Conservation (phyloP, 2,329 filamentous ascomycete genomes). For the Penicillium sp. region DNA sequence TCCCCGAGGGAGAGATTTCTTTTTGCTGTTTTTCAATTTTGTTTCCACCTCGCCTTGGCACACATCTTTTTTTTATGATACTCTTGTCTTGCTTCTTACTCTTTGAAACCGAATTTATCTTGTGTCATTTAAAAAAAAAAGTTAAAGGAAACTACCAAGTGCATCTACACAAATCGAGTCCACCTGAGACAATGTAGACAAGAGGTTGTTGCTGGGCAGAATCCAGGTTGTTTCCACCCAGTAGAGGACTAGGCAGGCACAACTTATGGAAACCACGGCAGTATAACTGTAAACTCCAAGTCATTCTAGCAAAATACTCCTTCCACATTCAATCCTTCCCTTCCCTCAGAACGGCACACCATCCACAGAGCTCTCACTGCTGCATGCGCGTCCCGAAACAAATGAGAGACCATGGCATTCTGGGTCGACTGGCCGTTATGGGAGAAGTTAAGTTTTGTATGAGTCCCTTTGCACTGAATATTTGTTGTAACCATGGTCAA, state of each 20-base stretch:
- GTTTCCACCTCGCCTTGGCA: too few relatives aligned
- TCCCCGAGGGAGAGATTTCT: constrained; percentile 37
- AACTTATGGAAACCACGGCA: background rate
- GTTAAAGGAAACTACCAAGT: background rate
- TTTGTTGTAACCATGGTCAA: background rate
- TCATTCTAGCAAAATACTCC: background rate
- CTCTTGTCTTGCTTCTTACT: too few relatives aligned
- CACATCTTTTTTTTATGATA: too few relatives aligned
- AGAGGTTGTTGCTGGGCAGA: background rate
- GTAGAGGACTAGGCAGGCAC: background rate
- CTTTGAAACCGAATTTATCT: too few relatives aligned
- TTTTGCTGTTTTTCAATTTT: background rate
- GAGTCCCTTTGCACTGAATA: constrained; percentile 35
- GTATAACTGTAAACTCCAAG: background rate
- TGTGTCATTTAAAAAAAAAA: background rate
- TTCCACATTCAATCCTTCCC: background rate
- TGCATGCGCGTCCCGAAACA: background rate
- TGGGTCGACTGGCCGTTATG: constrained; percentile 74
- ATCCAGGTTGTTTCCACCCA: background rate
- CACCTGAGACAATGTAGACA: background rate
- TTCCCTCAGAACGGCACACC: background rate
- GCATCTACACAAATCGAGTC: background rate
- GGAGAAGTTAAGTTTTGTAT: constrained; percentile 88
- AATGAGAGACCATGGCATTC: constrained; percentile 47
- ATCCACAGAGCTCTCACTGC: background rate